A percentile compares a stretch with the other conserved stretches of the same genome.
These are phyloP conservation scores for Dictyostelium firmibasis DNA, from an alignment of 78 protist species.

Conservation along the genomic window DNA sequence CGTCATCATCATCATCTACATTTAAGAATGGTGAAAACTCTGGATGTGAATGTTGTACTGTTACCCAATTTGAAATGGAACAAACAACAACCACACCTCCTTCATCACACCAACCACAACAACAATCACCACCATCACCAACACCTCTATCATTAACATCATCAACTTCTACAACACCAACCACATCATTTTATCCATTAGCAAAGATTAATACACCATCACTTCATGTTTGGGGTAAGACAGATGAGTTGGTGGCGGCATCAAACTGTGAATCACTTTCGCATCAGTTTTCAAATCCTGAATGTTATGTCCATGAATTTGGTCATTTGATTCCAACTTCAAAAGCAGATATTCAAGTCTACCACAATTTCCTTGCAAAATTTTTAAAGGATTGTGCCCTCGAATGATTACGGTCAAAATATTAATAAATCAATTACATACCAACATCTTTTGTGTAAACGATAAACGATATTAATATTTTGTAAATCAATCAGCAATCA, in stretches of 20 bases:
- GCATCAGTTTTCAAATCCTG: constrained; percentile 54
- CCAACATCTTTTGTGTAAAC: neutral
- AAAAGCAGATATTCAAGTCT: constrained; percentile 36
- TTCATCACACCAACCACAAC: neutral
- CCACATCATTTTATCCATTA: constrained; percentile 13
- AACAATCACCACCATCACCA: constrained; percentile 1
- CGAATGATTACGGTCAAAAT: neutral
- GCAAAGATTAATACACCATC: constrained; percentile 52
- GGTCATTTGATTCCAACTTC: constrained; percentile 69
- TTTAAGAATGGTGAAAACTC: neutral
- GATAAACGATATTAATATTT: neutral
- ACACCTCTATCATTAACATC: neutral
- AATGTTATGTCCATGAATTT: constrained; percentile 46
- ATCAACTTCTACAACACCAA: neutral
- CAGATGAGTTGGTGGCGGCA: constrained; percentile 58
- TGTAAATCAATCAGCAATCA: neutral
- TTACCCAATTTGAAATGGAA: neutral
- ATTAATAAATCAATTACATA: neutral
- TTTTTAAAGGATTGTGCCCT: neutral
- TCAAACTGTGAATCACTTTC: constrained; percentile 69
- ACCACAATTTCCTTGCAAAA: constrained; percentile 13
- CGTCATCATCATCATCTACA: neutral
- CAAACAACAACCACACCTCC: neutral
- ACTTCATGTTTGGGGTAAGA: constrained; percentile 74
- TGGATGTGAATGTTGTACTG: neutral